These are phyloP conservation scores for Linnemannia hyalina DNA, from an alignment of 192 early-diverging fungal species.

Conservation along the genomic window DNA sequence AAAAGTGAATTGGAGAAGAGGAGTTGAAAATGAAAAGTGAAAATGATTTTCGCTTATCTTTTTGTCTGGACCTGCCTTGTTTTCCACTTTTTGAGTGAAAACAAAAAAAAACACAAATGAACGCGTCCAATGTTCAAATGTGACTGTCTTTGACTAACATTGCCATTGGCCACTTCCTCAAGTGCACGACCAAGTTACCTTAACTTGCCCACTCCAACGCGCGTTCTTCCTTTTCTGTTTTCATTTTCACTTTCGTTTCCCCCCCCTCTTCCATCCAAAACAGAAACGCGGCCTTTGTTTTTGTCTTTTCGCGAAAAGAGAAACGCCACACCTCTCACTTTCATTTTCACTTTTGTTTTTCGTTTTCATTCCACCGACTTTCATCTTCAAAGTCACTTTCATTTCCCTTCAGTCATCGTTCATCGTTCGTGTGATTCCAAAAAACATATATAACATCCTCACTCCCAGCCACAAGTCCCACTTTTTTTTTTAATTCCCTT, in stretches of 20 bases:
- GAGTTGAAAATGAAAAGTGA: neutral
- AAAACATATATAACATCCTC: slow-evolving; percentile 8
- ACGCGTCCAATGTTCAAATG: neutral
- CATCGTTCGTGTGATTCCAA: neutral
- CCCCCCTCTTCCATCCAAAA: neutral
- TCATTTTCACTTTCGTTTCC: neutral
- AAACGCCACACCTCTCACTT: neutral
- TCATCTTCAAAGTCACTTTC: neutral
- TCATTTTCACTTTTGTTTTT: neutral
- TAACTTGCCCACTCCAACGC: neutral
- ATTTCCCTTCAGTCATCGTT: neutral
- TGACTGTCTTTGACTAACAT: neutral
- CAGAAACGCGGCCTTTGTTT: neutral
- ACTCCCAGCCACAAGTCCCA: neutral
- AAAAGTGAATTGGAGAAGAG: neutral
- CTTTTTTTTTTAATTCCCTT: slow-evolving; percentile 26
- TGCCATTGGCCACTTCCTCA: neutral
- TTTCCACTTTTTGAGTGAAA: neutral
- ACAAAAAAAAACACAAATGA: neutral
- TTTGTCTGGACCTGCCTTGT: neutral
- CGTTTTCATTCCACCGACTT: neutral
- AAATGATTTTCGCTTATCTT: too few species aligned
- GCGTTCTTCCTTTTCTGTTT: neutral
- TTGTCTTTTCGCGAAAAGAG: neutral
- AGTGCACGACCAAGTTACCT: neutral